These are phyloP conservation scores for Lantana camara DNA, from an alignment of 257 asterid species.

Conservation along the genomic window DNA sequence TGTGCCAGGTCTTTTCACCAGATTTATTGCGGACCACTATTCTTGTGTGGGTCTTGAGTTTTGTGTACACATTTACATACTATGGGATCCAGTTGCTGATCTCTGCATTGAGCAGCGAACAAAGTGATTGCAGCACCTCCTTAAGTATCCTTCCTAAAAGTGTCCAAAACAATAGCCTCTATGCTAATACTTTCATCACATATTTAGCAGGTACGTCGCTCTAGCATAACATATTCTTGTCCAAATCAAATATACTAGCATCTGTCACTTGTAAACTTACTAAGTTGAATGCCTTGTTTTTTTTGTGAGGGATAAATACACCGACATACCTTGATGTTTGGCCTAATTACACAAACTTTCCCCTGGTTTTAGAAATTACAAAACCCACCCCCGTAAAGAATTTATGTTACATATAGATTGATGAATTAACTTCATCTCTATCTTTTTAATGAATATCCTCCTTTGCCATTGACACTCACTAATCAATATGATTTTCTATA, in stretches of 20 bases:
- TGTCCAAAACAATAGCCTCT: slow-evolving; percentile 21
- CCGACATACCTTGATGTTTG: too few species aligned
- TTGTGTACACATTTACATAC: slow-evolving; percentile 31
- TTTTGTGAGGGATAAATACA: too few species aligned
- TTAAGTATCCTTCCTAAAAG: background rate
- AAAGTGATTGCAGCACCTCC: slow-evolving; percentile 23
- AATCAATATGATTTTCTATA: too few species aligned
- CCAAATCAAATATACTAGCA: too few species aligned
- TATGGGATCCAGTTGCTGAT: slow-evolving; percentile 35
- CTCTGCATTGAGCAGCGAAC: slow-evolving; percentile 32
- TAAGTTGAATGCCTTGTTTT: too few species aligned
- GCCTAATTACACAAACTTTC: too few species aligned
- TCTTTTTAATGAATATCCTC: too few species aligned
- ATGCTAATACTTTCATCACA: slow-evolving; percentile 24
- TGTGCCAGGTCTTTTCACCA: slow-evolving; percentile 27
- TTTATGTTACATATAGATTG: background rate
- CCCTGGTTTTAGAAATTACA: too few species aligned
- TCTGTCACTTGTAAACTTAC: too few species aligned
- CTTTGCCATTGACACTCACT: too few species aligned
- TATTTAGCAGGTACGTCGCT: slow-evolving; percentile 25
- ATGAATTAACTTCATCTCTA: too few species aligned
- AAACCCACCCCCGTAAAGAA: slow-evolving; percentile 33
- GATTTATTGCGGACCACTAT: slow-evolving; percentile 30
- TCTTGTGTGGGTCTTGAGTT: slow-evolving; percentile 30
- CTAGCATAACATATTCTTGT: slow-evolving; percentile 26